Evolutionary conservation across 2,329 filamentous ascomycete species (phyloP).

Genomic region (Calonectria pauciramosa): DNA sequence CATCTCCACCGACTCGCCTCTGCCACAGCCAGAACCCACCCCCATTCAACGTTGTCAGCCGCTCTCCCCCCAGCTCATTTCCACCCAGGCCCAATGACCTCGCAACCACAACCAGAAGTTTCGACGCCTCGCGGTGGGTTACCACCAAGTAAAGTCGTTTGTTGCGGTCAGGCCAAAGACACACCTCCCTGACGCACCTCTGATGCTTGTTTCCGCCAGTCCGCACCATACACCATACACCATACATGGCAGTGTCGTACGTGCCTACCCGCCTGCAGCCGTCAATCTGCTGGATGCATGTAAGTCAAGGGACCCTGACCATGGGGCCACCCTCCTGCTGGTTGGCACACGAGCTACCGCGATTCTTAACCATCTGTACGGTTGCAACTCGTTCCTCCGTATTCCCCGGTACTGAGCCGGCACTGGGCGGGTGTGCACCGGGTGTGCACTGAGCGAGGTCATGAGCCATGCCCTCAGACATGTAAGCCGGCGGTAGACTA

Average conservation of each 20-base stretch:
- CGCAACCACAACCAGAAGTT: neutral
- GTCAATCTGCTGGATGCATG: slow-evolving; percentile 28
- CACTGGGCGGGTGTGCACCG: neutral
- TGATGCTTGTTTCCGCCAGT: slow-evolving; percentile 16
- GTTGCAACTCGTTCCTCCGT: neutral
- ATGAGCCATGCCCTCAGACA: neutral
- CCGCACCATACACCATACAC: neutral
- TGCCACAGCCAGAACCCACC: neutral
- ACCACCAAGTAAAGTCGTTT: slow-evolving; percentile 6
- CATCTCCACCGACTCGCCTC: slow-evolving; percentile 11
- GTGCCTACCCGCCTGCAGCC: slow-evolving; percentile 21
- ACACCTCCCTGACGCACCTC: slow-evolving; percentile 3
- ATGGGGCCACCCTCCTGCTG: slow-evolving; percentile 1
- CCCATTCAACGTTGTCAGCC: neutral
- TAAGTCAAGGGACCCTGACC: slow-evolving; percentile 24
- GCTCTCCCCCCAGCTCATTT: neutral
- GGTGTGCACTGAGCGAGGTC: neutral
- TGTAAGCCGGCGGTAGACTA: neutral
- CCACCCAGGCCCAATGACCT: slow-evolving; percentile 10
- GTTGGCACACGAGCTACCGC: slow-evolving; percentile 19
- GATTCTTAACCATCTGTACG: neutral
- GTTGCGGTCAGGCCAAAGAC: slow-evolving; percentile 17
- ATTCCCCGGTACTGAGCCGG: slow-evolving; percentile 4
- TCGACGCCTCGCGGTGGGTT: neutral
- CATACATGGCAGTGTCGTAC: slow-evolving; percentile 4